A percentile compares a stretch with the other conserved stretches of the same genome.
Evolutionary conservation across 805 yeast species (phyloP).

Genomic region (Dipodascus albidus): DNA sequence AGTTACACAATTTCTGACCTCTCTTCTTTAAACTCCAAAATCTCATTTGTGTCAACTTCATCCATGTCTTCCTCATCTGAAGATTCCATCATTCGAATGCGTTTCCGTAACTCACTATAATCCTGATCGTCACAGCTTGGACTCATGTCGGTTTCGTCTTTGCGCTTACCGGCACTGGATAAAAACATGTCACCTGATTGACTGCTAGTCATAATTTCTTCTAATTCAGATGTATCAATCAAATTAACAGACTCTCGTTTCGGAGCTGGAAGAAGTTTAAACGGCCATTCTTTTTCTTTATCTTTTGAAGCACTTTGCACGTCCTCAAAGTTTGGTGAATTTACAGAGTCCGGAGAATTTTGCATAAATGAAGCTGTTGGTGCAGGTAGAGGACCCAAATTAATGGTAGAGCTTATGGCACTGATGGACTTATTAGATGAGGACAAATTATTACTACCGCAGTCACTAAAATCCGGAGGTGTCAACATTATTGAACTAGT

Average conservation of each 20-base stretch:
- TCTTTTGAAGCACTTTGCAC: not conserved
- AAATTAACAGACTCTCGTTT: not conserved
- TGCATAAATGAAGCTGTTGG: not conserved
- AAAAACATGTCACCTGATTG: not conserved
- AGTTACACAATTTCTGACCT: too few relatives aligned
- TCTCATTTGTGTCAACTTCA: not conserved
- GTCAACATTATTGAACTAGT: not conserved
- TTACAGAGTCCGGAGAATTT: not conserved
- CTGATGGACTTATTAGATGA: not conserved
- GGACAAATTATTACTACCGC: not conserved
- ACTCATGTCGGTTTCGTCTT: not conserved
- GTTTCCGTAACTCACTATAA: constrained; percentile 12
- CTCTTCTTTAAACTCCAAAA: too few relatives aligned
- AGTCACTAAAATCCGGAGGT: not conserved
- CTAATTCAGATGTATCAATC: constrained; percentile 12
- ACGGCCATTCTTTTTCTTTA: not conserved
- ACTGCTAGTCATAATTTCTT: constrained; percentile 8
- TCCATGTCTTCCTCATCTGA: not conserved
- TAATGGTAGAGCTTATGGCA: not conserved
- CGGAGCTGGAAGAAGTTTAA: not conserved
- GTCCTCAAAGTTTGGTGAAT: not conserved
- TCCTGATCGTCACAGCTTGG: not conserved
- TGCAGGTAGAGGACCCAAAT: not conserved
- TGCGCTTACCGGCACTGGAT: not conserved
- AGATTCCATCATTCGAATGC: constrained; percentile 15